phyloP scores from a whole-genome alignment of 2,329 filamentous ascomycete genomes.

The Hirsutella minnesotensis region DNA sequence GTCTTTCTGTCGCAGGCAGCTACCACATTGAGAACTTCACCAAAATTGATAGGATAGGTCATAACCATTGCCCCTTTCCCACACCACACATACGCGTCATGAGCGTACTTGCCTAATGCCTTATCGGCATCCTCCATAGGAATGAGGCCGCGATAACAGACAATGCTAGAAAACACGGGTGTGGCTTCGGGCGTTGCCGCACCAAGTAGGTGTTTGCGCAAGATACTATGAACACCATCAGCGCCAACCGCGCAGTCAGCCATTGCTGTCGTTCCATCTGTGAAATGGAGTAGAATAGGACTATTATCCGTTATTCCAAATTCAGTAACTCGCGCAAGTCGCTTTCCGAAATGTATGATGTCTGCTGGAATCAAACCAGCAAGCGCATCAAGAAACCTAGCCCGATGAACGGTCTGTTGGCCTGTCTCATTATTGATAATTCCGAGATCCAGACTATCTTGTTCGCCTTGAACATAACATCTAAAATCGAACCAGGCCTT shows the following conservation, averaged over 20 bases:
- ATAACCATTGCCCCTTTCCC: no score
- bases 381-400: neutral
- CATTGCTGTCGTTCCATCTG: neutral
- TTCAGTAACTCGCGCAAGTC: neutral
- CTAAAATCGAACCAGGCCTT: neutral
- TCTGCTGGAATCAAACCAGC: neutral
- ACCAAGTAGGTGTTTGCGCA: neutral
- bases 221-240: neutral
- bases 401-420: neutral
- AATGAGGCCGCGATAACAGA: neutral
- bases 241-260: neutral
- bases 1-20: no score
- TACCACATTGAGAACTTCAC: no score
- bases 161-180: neutral
- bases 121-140: neutral
- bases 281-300: neutral
- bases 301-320: neutral
- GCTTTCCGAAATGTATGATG: neutral
- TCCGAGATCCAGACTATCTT: neutral
- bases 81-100: no score
- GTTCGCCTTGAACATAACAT: neutral
- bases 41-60: no score
- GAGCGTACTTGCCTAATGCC: no score
- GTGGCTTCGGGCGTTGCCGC: neutral
- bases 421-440: neutral